Evolutionary conservation across 2,329 filamentous ascomycete species (phyloP).

Genomic region (Aspergillus glaucus): DNA sequence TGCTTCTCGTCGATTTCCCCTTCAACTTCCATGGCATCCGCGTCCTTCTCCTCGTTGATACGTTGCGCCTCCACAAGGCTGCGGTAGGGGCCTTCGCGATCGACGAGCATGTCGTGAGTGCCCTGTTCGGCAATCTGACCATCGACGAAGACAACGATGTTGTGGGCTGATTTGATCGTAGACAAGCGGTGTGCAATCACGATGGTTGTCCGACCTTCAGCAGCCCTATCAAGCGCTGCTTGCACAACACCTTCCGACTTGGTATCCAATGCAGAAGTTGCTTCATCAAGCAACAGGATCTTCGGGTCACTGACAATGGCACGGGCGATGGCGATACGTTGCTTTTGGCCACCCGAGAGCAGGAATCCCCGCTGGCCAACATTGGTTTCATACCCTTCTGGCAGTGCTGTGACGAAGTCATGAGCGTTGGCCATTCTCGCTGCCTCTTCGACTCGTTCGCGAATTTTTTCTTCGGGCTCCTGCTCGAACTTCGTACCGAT

Average conservation of each 20-base stretch:
- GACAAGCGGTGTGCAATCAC: constrained; percentile 93
- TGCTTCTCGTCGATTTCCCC: constrained; percentile 17
- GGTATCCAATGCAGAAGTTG: constrained; percentile 87
- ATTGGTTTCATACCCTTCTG: constrained; percentile 85
- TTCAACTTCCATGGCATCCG: constrained; percentile 22
- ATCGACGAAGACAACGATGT: constrained; percentile 86
- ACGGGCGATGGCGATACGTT: constrained; percentile 89
- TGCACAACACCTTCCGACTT: constrained; percentile 94
- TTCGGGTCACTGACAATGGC: constrained; percentile 88
- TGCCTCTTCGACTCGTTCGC: constrained; percentile 67
- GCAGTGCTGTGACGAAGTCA: constrained; percentile 75
- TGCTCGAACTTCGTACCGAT: constrained; percentile 75
- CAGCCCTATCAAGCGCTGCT: constrained; percentile 79
- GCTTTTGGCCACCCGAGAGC: constrained; percentile 90
- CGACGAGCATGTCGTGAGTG: constrained; percentile 72
- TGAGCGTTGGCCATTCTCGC: constrained; percentile 90
- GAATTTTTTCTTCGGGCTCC: constrained; percentile 60
- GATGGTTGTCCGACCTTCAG: constrained; percentile 84
- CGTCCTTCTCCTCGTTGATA: constrained; percentile 54
- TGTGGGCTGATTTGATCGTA: constrained; percentile 89
- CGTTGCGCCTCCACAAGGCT: constrained; percentile 84
- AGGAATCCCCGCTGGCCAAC: constrained; percentile 94
- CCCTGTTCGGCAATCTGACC: constrained; percentile 91
- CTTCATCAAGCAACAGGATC: constrained; percentile 88
- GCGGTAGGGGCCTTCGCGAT: constrained; percentile 66